These are phyloP conservation scores for Chlorella sp. DNA, from an alignment of 139 green algal species.

Conservation along the genomic window DNA sequence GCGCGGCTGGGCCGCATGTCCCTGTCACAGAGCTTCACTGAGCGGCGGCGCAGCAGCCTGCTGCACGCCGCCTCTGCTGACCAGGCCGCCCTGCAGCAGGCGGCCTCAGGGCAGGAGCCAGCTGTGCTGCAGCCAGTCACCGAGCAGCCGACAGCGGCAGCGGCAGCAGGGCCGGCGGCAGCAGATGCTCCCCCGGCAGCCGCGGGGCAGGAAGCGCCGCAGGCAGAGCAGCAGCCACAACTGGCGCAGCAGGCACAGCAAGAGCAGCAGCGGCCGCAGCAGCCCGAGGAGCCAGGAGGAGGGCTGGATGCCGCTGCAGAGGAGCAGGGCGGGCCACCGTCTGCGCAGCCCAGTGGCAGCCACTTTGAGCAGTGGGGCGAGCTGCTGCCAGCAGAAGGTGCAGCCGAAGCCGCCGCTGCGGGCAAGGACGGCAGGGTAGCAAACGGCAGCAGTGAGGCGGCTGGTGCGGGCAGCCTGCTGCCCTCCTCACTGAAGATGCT, in stretches of 20 bases:
- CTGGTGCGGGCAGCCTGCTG: background rate
- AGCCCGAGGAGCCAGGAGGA: background rate
- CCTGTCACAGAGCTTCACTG: slow-evolving; percentile 11
- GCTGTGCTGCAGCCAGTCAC: background rate
- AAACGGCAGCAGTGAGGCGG: background rate
- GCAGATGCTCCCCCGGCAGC: background rate
- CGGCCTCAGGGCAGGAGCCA: background rate
- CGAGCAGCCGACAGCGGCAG: background rate
- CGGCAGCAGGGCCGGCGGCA: background rate
- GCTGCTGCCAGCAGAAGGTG: background rate
- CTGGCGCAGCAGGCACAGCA: background rate
- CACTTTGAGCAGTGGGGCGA: background rate
- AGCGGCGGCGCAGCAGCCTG: slow-evolving; percentile 24
- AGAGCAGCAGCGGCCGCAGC: background rate
- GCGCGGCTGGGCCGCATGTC: slow-evolving; percentile 19
- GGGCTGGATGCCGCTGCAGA: background rate
- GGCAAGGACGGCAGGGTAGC: background rate
- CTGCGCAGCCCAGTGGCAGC: slow-evolving; percentile 1
- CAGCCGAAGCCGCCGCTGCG: background rate
- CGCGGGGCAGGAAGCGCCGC: background rate
- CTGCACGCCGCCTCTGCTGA: background rate
- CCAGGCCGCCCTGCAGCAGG: background rate
- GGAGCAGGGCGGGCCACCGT: background rate
- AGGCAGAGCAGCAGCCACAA: background rate
- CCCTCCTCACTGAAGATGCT: background rate